Conservation (phyloP, 225 moss, liverwort and hornwort species). For the Rhytidiadelphus loreus region DNA sequence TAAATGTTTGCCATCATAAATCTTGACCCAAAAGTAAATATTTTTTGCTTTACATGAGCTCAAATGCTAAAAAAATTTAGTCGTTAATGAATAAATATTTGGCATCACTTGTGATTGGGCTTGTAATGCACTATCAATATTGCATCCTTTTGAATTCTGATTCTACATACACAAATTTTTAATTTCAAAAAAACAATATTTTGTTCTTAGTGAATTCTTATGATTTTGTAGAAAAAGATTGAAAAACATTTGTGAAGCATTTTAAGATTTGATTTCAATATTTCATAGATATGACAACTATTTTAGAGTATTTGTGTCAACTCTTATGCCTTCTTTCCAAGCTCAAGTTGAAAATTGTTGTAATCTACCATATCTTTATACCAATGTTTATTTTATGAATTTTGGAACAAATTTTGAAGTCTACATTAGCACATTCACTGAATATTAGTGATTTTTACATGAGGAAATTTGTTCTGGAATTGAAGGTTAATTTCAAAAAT, state of each 20-base stretch:
- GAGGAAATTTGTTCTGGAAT: neutral
- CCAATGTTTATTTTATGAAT: neutral
- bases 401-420: neutral
- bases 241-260: neutral
- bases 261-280: neutral
- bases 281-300: neutral
- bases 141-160: neutral
- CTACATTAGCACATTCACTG: neutral
- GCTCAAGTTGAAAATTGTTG: neutral
- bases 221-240: too few species aligned
- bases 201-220: neutral
- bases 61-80: neutral
- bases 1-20: neutral
- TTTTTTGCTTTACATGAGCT: neutral
- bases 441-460: neutral
- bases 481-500: neutral
- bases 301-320: too few species aligned
- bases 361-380: neutral
- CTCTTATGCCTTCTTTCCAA: neutral
- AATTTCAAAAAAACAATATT: fast-evolving
- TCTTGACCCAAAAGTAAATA: neutral
- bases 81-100: neutral
- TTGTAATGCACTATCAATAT: neutral
- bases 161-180: neutral
- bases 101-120: neutral